Evolutionary conservation across 805 yeast species (phyloP).

Genomic region (Ogataea paraovalis): DNA sequence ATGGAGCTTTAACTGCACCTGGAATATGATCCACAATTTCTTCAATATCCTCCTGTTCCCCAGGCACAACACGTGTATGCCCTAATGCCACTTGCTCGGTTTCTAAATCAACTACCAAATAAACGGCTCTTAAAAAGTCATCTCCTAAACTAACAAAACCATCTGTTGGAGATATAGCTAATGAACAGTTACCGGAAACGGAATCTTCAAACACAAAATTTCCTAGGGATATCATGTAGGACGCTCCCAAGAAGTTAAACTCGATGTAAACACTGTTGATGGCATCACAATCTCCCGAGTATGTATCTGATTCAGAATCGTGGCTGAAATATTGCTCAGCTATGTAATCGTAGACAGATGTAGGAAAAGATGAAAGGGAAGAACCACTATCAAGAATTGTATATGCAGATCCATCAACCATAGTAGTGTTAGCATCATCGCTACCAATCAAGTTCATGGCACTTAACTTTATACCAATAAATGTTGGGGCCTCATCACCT

Average conservation of each 20-base stretch:
- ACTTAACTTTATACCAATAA: background rate
- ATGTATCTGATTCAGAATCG: background rate
- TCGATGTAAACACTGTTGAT: background rate
- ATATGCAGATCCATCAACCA: background rate
- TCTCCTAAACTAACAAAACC: conserved; percentile 48
- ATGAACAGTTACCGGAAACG: background rate
- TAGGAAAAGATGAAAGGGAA: background rate
- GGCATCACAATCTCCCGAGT: background rate
- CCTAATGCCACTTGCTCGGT: conserved; percentile 51
- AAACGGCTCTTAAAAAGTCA: conserved; percentile 54
- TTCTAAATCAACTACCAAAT: conserved; percentile 60
- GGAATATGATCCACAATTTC: conserved; percentile 43
- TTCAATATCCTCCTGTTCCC: conserved; percentile 20
- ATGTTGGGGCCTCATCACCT: background rate
- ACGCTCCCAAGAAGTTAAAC: background rate
- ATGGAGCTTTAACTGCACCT: conserved; percentile 41
- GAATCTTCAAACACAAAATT: background rate
- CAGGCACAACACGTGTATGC: conserved; percentile 30
- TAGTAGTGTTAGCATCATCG: background rate
- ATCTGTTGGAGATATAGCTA: background rate
- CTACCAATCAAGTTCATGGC: background rate
- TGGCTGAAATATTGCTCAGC: background rate
- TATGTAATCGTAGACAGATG: background rate
- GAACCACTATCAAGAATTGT: background rate
- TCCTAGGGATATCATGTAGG: background rate